Evolutionary conservation across 495 filamentous ascomycete species (phyloP).

Genomic region (Daldinia concentrica): DNA sequence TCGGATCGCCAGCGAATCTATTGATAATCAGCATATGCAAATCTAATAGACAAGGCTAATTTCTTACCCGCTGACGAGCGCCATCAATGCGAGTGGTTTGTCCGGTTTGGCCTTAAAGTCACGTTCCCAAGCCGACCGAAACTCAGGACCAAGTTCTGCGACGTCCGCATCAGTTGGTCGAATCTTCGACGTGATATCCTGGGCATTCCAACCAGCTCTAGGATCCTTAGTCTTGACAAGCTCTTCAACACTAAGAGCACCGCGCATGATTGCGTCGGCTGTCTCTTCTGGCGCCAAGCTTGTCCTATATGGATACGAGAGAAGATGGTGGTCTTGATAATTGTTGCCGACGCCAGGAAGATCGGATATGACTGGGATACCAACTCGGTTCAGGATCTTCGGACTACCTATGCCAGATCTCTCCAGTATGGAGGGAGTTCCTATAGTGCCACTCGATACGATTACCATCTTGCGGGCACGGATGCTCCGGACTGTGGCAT

Average conservation of each 20-base stretch:
- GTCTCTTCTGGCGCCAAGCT: conserved; percentile 42
- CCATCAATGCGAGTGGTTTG: conserved; percentile 48
- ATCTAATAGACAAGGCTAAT: background rate
- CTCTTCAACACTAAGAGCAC: conserved; percentile 9
- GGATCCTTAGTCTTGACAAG: conserved; percentile 27
- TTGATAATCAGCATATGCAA: background rate
- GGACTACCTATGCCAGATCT: conserved; percentile 62
- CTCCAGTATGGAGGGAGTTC: conserved; percentile 61
- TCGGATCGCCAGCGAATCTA: conserved; percentile 12
- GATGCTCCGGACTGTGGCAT: conserved; percentile 33
- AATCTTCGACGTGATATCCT: conserved; percentile 55
- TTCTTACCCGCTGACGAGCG: conserved; percentile 38
- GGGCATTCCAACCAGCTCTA: conserved; percentile 54
- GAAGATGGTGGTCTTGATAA: conserved; percentile 55
- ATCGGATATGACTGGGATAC: conserved; percentile 26
- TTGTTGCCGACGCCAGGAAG: conserved; percentile 53
- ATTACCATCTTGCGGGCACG: conserved; percentile 62
- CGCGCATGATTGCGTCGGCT: conserved; percentile 38
- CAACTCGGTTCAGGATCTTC: conserved; percentile 38
- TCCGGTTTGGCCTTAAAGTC: conserved; percentile 51
- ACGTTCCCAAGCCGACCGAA: conserved; percentile 52
- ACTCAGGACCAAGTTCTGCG: conserved; percentile 48
- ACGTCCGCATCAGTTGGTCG: conserved; percentile 53
- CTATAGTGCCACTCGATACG: conserved; percentile 58
- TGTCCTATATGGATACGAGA: conserved; percentile 44